These are phyloP conservation scores for Phragmites australis DNA, from an alignment of 176 grass and related monocot genomes.

Conservation along the genomic window DNA sequence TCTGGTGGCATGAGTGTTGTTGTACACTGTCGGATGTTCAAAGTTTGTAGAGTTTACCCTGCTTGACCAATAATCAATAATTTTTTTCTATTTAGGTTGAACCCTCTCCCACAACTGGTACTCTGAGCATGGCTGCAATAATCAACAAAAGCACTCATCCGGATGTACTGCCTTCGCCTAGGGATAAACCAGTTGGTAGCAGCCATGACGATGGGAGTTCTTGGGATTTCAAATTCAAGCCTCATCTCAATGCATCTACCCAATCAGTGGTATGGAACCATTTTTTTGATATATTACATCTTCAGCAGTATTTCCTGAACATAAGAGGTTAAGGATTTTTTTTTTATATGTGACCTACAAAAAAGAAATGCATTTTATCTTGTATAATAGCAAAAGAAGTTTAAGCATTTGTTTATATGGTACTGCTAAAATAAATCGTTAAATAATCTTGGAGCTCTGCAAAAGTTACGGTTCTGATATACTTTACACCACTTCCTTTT, in stretches of 20 bases:
- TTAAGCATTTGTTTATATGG: constrained; percentile 15
- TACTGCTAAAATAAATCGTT: not conserved
- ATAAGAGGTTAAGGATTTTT: too few relatives aligned
- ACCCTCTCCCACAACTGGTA: constrained; percentile 97
- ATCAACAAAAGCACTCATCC: constrained; percentile 56
- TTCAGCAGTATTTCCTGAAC: too few relatives aligned
- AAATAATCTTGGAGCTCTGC: constrained; percentile 11
- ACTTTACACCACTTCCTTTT: not conserved
- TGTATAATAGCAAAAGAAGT: not conserved
- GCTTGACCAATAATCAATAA: constrained; percentile 6
- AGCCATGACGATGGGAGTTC: constrained; percentile 52
- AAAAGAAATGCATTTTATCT: too few relatives aligned
- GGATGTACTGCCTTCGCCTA: constrained; percentile 57
- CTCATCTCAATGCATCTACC: constrained; percentile 47
- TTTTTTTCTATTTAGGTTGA: constrained; percentile 73
- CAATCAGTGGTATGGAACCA: constrained; percentile 37
- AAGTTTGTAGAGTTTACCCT: constrained; percentile 22
- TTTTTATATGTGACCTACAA: too few relatives aligned
- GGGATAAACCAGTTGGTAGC: constrained; percentile 48
- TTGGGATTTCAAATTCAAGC: constrained; percentile 80
- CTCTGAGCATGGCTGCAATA: constrained; percentile 72
- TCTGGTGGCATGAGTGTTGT: not conserved
- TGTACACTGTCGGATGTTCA: not conserved
- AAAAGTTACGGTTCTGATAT: not conserved
- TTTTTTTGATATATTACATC: too few relatives aligned